Evolutionary conservation across 345 rosid genomes (phyloP), one percentile per base, ranked within the genome.

Genomic region (Arabidopsis arenosa): DNA sequence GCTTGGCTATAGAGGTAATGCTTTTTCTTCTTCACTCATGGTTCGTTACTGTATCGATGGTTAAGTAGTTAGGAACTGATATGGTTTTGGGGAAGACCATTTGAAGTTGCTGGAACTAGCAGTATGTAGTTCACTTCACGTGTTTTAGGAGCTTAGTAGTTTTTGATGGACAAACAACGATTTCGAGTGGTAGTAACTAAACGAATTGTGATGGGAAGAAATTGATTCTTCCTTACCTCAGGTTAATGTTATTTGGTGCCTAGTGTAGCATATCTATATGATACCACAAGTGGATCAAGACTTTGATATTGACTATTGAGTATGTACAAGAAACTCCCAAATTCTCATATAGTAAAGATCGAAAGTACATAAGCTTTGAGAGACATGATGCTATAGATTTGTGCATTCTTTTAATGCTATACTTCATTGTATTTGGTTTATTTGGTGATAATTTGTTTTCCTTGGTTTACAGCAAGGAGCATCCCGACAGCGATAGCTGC

Each of bases 401-500:
- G 5, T 68, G 37, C 44, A 18, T 52, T 39, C 47, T 9, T 64
- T 33, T 64, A 33, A 14, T 44, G 53, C 43, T 41, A 43, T 10
- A 41, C 17, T 39, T 30, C 11, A 60, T 61, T 41, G 63, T 68
- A 51, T 13, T 2, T 68, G 47, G 28, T 9, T 40, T 51, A 5
- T 5, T 15, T 52, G 48, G 44, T 66, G 35, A 41, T 7, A 13
- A 1, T 10, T 11, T 48, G 15, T 17, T 53, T 7, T 44, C 12
- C 4, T 4, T 32, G 56, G 21, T 18, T 58, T 52, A 63, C 88
- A 95, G 99, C 90, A 75, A 92, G 87, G 86, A 90, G 85, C 85
- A 89, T 95, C 9, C 63, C 86, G n/a, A 83, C 93, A 2, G 98
- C 99, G 13, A 68, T 95, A 71, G 79, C 93, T 68, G 98, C 97